Conservation (phyloP, 2,329 filamentous ascomycete species). For the Colletotrichum spaethianum region DNA sequence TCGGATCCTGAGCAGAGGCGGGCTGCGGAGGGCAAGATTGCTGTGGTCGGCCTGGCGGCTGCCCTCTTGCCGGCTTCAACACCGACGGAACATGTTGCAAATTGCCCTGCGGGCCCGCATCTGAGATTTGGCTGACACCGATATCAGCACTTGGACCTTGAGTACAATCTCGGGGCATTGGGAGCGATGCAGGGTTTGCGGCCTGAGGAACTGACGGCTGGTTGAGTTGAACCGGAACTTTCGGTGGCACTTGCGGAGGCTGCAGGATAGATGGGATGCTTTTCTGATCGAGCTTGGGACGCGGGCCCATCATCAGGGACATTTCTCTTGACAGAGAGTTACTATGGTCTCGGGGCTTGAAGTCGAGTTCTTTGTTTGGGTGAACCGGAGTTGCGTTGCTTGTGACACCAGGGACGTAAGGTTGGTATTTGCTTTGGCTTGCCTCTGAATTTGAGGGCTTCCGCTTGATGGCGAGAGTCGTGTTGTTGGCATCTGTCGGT, state of each 20-base stretch:
- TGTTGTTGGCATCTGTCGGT: neutral
- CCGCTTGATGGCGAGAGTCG: constrained; percentile 27
- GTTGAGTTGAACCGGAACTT: constrained; percentile 26
- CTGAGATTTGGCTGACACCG: neutral
- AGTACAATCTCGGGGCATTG: neutral
- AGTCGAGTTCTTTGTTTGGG: neutral
- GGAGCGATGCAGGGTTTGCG: neutral
- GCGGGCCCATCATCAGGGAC: constrained; percentile 44
- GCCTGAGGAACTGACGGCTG: neutral
- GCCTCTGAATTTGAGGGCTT: constrained; percentile 37
- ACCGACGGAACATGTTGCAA: constrained; percentile 47
- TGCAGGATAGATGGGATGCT: constrained; percentile 46
- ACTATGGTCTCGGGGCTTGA: constrained; percentile 27
- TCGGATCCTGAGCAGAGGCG: neutral
- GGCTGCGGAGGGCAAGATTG: neutral
- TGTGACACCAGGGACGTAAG: constrained; percentile 33
- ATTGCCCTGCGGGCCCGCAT: neutral
- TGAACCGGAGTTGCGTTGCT: neutral
- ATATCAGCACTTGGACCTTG: neutral
- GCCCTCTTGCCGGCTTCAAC: constrained; percentile 48
- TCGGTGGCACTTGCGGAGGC: constrained; percentile 44
- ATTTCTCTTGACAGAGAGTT: constrained; percentile 47
- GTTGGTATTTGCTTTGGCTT: constrained; percentile 32
- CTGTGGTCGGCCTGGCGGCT: constrained; percentile 1
- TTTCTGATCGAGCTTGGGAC: constrained; percentile 41